Evolutionary conservation across 176 grass and related monocot genomes (phyloP).

Genomic region (Oryza meridionalis): DNA sequence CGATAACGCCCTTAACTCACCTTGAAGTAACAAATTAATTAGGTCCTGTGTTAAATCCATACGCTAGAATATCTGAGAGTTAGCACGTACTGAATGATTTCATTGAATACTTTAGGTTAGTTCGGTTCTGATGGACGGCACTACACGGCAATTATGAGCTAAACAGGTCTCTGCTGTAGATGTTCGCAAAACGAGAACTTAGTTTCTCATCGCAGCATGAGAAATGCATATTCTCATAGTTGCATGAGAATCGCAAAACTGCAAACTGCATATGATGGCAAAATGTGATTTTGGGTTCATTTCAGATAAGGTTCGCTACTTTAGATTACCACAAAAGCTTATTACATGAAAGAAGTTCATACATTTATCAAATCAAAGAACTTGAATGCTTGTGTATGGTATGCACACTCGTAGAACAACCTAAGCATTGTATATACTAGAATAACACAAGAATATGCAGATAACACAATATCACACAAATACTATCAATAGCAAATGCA

Average conservation of each 20-base stretch:
- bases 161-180: background rate
- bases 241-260: constrained; percentile 1
- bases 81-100: background rate
- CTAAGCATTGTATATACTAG: background rate
- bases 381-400: constrained; percentile 24
- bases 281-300: constrained; percentile 31
- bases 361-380: constrained; percentile 42
- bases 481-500: constrained; percentile 23
- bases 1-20: too few species aligned
- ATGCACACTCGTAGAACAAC: constrained; percentile 16
- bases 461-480: constrained; percentile 34
- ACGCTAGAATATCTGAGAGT: background rate
- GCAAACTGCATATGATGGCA: constrained; percentile 26
- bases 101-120: background rate
- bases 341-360: constrained; percentile 52
- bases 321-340: constrained; percentile 28
- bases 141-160: background rate
- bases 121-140: background rate
- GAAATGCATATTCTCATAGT: constrained; percentile 26
- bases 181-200: background rate
- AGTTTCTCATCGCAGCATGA: constrained; percentile 17
- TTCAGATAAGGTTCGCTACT: constrained; percentile 36
- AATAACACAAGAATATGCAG: constrained; percentile 28
- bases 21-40: background rate
- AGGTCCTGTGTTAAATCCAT: background rate